These are phyloP conservation scores for Eutrema japonicum DNA, from an alignment of 345 rosid genomes.

Conservation along the genomic window DNA sequence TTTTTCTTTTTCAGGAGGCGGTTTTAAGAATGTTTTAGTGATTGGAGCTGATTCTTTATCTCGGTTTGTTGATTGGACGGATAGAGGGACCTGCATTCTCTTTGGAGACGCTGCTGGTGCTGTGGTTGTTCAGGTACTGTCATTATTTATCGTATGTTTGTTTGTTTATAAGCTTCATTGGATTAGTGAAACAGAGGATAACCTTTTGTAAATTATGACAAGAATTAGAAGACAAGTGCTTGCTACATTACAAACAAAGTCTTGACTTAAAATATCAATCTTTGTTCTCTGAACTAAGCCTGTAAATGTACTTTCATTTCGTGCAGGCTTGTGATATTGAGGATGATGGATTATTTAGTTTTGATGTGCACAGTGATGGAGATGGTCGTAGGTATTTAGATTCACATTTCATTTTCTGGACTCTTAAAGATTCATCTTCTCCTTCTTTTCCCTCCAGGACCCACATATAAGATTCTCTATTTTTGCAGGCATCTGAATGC, in stretches of 20 bases:
- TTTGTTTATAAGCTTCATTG: background rate
- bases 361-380: conserved; percentile 86
- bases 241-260: background rate
- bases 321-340: conserved; percentile 81
- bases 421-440: background rate
- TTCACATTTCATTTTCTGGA: background rate
- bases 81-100: conserved; percentile 89
- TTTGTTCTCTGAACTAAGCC: conserved; percentile 14
- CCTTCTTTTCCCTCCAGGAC: conserved; percentile 26
- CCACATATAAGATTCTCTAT: conserved; percentile 6
- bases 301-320: conserved; percentile 17
- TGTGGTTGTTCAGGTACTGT: conserved; percentile 79
- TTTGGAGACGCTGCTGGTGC: conserved; percentile 99
- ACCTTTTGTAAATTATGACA: background rate
- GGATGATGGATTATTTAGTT: conserved; percentile 82
- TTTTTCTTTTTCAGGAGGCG: conserved; percentile 70
- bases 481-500: conserved; percentile 74
- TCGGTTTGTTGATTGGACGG: conserved; percentile 93
- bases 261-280: background rate
- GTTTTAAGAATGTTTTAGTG: conserved; percentile 82
- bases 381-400: conserved; percentile 68
- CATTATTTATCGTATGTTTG: conserved; percentile 1
- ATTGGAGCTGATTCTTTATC: conserved; percentile 92
- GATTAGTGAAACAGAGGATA: background rate
- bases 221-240: background rate